Percentiles rank a stretch among this genome's conserved stretches.
Conservation (phyloP, 345 rosid species). For the Lepidium didymum region DNA sequence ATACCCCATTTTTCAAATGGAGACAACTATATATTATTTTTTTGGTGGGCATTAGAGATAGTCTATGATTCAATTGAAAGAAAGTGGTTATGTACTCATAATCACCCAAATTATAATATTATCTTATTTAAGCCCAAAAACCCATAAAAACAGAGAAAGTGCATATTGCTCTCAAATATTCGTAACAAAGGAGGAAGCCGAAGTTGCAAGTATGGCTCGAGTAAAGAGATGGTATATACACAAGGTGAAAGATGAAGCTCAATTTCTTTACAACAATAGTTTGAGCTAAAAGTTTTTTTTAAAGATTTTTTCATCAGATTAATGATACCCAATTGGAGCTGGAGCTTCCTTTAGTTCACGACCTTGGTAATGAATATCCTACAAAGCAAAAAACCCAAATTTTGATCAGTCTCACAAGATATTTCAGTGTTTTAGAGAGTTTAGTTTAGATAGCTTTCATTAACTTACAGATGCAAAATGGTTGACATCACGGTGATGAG, state of each 20-base stretch:
- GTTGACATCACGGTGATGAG: conserved; percentile 81
- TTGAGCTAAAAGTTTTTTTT: neutral
- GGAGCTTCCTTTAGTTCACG: conserved; percentile 58
- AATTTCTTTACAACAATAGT: neutral
- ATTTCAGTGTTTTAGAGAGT: neutral
- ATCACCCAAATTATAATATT: conserved; percentile 6
- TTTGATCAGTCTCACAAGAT: neutral
- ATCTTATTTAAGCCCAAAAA: neutral
- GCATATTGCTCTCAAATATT: neutral
- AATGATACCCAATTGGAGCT: conserved; percentile 68
- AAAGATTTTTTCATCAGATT: neutral
- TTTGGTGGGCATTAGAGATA: conserved; percentile 19
- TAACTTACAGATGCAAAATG: conserved; percentile 69
- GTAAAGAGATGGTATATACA: neutral
- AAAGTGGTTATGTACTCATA: conserved; percentile 27
- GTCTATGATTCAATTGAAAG: conserved; percentile 20
- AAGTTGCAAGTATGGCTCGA: neutral
- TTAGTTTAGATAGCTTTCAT: too few relatives aligned
- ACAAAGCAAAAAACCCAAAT: neutral
- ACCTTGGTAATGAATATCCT: conserved; percentile 71
- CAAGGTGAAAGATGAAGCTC: neutral
- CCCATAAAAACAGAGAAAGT: neutral
- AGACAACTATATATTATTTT: neutral
- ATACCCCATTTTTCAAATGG: neutral
- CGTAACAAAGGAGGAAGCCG: neutral